Percentiles rank a stretch among this genome's conserved stretches.
Conservation (phyloP, 1,284 basidiomycete genomes). For the Fistulinella cinereoalba region DNA sequence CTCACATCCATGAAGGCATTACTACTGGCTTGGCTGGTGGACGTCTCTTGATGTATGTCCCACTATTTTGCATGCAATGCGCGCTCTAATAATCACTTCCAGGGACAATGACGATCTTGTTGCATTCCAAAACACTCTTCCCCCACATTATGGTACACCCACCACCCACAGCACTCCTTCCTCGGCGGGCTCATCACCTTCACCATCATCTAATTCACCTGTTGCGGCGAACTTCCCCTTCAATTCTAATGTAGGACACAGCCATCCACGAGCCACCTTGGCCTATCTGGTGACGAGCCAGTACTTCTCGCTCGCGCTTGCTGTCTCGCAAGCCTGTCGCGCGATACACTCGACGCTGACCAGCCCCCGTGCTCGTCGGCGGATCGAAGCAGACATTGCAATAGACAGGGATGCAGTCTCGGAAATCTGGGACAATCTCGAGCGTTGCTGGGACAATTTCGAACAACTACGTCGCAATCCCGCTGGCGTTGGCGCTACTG, state of each 20-base stretch:
- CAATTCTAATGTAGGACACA: conserved; percentile 30
- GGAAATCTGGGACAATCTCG: conserved; percentile 78
- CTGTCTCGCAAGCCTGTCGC: conserved; percentile 69
- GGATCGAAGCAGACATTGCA: conserved; percentile 45
- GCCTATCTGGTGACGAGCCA: conserved; percentile 32
- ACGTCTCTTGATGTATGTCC: conserved; percentile 65
- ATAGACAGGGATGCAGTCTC: conserved; percentile 63
- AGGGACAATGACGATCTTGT: conserved; percentile 31
- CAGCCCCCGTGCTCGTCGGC: conserved; percentile 63
- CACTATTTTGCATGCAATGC: background rate
- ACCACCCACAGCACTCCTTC: conserved; percentile 28
- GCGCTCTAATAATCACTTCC: conserved; percentile 6
- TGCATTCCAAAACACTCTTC: conserved; percentile 64
- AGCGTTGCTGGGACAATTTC: conserved; percentile 78
- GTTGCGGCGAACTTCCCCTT: conserved; percentile 33
- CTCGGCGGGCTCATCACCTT: conserved; percentile 21
- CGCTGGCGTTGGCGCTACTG: conserved; percentile 32
- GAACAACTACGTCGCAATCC: conserved; percentile 52
- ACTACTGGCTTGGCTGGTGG: conserved; percentile 77
- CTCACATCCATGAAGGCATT: conserved; percentile 78
- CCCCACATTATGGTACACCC: conserved; percentile 36
- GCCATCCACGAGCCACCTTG: conserved; percentile 34
- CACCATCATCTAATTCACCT: conserved; percentile 27
- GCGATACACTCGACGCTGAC: conserved; percentile 73
- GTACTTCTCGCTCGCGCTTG: conserved; percentile 60